Evolutionary conservation across 2,329 filamentous ascomycete species (phyloP), one percentile per base, ranked within the genome.

Genomic region (Sporothrix protearum): DNA sequence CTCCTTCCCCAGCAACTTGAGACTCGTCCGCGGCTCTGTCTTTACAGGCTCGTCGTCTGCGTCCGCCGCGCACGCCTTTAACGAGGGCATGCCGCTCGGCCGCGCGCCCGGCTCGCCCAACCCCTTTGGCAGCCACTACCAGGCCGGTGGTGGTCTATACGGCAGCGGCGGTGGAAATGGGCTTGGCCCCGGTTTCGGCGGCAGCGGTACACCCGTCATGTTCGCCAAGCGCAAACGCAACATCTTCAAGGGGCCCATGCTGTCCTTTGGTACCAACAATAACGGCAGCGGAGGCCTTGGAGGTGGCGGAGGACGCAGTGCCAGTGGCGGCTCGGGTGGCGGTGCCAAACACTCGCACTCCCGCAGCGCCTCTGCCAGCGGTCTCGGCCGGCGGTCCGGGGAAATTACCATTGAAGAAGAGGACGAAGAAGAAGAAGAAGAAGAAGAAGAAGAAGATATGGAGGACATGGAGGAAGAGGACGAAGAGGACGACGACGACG

Each of bases 181-280:
- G 3, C 63, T 49, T 4, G 63, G 63, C 10, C 39, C 61, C 14
- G 39, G 36, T 14, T 66, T 66, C 8, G 49, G 51, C 4, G 79
- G 77, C 61, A 80, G 63, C 8, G 79, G 77, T 59, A 80, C 79
- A 4, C 79, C 78, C 1, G 85, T 96, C 0, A 83, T 93, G 59
- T 96, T 96, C 77, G 92, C 93, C 1, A 93, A 93, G 78, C 83
- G 92, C 72, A 96, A 95, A 81, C 87, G 91, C 72, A 93, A 89
- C 71, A 80, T 94, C 1, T 96, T 96, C 83, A 95, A 95, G 78
- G 93, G 93, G 0, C 93, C 93, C 0, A 89, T 89, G 80, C 81
- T 91, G 39, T 86, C 87, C 74, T 83, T 89, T 63, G 84, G 83
- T 69, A 81, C 77, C n/a, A 55, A 71, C 19, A 70, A 71, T 16